A percentile compares a stretch with the other conserved stretches of the same genome.
These are phyloP conservation scores for Fraxinus latifolia DNA, from an alignment of 305 asterid genomes.

Conservation along the genomic window DNA sequence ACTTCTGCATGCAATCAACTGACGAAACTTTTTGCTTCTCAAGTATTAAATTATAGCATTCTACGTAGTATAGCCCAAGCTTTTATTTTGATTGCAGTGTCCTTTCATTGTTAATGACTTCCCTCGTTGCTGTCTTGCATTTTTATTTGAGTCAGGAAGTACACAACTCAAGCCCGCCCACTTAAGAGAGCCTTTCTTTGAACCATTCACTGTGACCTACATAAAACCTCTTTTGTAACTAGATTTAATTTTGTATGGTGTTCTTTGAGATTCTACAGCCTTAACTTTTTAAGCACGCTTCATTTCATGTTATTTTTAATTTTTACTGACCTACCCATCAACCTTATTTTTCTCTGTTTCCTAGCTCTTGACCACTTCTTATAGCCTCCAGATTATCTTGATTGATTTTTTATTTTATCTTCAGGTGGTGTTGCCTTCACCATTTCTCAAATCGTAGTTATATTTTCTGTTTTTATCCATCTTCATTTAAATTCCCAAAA, in stretches of 20 bases:
- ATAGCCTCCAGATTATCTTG: background rate
- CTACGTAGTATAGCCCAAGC: background rate
- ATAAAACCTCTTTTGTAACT: background rate
- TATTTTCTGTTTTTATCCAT: background rate
- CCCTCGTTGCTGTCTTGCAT: background rate
- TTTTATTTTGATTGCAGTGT: background rate
- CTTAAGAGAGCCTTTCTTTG: background rate
- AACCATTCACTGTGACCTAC: background rate
- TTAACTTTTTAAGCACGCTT: background rate
- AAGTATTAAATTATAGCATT: background rate
- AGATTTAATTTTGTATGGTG: background rate
- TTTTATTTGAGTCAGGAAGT: background rate
- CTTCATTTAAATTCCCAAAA: background rate
- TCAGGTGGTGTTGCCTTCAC: background rate
- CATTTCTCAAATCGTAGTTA: background rate
- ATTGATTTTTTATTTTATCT: background rate
- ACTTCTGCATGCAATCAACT: background rate
- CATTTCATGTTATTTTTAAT: background rate
- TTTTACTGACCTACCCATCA: background rate
- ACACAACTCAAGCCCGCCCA: background rate
- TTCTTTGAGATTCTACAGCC: background rate
- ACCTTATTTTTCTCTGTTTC: background rate
- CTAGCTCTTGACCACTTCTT: background rate
- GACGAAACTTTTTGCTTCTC: background rate
- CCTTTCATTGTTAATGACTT: background rate